phyloP scores from a whole-genome alignment of 306 rosid genomes.

The Gillenia trifoliata region DNA sequence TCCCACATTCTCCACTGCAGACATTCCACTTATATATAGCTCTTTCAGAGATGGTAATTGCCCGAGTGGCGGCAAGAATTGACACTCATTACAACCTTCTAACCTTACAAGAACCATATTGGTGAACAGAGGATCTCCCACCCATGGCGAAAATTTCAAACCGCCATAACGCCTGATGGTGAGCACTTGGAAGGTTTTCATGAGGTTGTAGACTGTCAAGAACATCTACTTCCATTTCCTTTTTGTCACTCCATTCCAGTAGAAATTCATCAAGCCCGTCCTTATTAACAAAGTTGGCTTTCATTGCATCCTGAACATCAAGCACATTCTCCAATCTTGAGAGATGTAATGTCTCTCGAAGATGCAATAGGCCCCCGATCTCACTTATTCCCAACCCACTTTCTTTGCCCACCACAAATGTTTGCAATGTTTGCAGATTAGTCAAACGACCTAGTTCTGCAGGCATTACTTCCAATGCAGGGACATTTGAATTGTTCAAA shows the following conservation, averaged over 20 bases:
- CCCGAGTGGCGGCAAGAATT: neutral
- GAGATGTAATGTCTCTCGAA: constrained; percentile 8
- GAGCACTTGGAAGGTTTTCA: neutral
- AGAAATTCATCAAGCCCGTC: neutral
- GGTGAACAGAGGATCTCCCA: neutral
- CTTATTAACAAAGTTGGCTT: constrained; percentile 1
- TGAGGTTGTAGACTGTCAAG: neutral
- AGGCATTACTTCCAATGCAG: constrained; percentile 18
- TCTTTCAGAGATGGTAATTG: neutral
- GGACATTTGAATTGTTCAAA: neutral
- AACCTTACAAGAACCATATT: neutral
- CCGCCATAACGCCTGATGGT: neutral
- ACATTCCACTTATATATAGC: no score
- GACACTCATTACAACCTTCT: neutral
- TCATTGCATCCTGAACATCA: neutral
- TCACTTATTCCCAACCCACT: neutral
- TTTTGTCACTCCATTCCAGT: neutral
- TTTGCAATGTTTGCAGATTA: neutral
- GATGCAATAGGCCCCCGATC: neutral
- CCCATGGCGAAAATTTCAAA: neutral
- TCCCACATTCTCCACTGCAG: no score
- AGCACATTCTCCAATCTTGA: constrained; percentile 14
- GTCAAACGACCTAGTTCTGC: constrained; percentile 5
- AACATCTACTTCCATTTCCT: neutral
- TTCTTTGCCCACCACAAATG: neutral